A percentile compares a stretch with the other conserved stretches of the same genome.
Conservation (phyloP, 1,139 yeast genomes). For the Kluyveromyces marxianus region DNA sequence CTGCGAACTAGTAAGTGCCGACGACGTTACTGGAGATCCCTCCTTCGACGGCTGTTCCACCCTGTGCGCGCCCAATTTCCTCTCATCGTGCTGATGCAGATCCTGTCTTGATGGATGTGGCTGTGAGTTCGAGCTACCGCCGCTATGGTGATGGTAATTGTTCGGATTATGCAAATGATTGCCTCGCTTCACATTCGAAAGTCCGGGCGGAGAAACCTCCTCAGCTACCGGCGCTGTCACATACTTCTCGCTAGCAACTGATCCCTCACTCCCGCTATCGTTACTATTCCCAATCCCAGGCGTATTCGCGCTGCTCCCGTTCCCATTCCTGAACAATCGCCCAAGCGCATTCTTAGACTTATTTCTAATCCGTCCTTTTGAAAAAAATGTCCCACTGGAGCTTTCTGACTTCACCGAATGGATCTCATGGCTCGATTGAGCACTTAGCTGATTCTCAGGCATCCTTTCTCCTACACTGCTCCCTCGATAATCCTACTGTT, state of each 20-base stretch:
- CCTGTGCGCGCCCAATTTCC: too few species aligned
- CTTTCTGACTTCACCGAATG: slow-evolving; percentile 2
- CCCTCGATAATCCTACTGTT: background rate
- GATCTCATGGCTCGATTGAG: slow-evolving; percentile 1
- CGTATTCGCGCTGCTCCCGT: background rate
- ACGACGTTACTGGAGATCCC: background rate
- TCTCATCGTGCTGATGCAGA: too few species aligned
- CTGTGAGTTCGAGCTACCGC: background rate
- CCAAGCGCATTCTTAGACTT: background rate
- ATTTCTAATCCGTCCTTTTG: background rate
- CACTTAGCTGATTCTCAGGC: slow-evolving; percentile 5
- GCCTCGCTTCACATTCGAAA: slow-evolving; percentile 4
- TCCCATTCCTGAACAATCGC: background rate
- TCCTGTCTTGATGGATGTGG: background rate
- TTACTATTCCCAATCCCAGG: background rate
- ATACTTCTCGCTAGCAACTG: background rate
- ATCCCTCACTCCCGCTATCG: slow-evolving; percentile 3
- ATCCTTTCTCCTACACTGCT: background rate
- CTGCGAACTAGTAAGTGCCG: background rate
- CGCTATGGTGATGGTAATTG: slow-evolving; percentile 9
- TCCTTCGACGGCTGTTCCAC: too few species aligned
- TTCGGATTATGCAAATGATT: slow-evolving; percentile 18
- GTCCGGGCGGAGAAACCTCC: background rate
- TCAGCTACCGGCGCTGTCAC: slow-evolving; percentile 8
- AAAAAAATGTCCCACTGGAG: slow-evolving; percentile 3